Evolutionary conservation across 2,329 filamentous ascomycete species (phyloP), one percentile per base, ranked within the genome.

Genomic region (Xylariaceae sp.): DNA sequence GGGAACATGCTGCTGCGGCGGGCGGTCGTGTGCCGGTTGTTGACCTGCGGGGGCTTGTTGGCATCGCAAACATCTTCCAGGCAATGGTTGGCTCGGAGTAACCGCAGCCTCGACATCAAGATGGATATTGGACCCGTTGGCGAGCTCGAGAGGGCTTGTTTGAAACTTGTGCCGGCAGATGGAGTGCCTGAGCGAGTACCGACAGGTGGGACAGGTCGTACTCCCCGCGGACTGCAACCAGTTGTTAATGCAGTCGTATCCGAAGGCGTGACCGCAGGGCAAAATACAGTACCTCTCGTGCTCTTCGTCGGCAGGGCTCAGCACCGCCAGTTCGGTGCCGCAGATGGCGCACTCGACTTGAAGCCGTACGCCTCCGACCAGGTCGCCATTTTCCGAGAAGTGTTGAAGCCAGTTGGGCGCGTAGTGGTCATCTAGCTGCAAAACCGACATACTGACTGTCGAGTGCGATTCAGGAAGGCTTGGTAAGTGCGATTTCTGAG

Each of bases 251-350:
- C 33, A 35, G n/a, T 31, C 13, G 13, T 30, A 25, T 10, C 33
- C 33, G 19, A 35, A 35, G 19, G 28, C 26, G 19, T 35, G 33
- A 4, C 33, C 33, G 14, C 33, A 35, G 11, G 33, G 33, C 8
- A 31, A 13, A 5, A 35, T 15, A 6, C 13, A 12, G 27, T 28
- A 35, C 13, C 19, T 17, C 19, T 35, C 33, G 19, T 9, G 19
- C 5, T 25, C 26, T 5, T 35, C 33, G 15, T 31, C 33, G n/a
- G 26, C 19, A n/a, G 33, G 26, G 13, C 24, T 3, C 5, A 30
- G n/a, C 9, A 35, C 18, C 5, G 33, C 33, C 13, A 35, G 27
- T 5, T 31, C 5, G 13, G 24, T 31, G 26, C 19, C 14, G n/a
- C 33, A 35, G 26, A 35, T 35, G 4, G n/a, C 13, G 19, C 33